Conservation (phyloP, 306 rosid species). For the Vigna angularis region DNA sequence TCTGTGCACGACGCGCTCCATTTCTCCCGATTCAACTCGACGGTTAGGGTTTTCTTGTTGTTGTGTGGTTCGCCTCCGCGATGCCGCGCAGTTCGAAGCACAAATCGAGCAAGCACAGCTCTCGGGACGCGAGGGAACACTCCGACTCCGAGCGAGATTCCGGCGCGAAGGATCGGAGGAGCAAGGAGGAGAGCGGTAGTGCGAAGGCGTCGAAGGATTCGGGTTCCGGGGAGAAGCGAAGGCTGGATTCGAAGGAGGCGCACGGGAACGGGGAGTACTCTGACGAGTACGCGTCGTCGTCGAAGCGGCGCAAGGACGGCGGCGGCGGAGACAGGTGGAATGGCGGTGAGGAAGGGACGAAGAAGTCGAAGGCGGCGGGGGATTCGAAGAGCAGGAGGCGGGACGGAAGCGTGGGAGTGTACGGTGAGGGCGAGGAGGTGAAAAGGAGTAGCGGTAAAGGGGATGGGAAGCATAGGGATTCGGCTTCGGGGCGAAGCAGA, state of each 20-base stretch:
- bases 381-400: slow-evolving; percentile 84
- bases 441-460: slow-evolving; percentile 77
- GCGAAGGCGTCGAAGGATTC: slow-evolving; percentile 69
- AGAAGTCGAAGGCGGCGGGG: slow-evolving; percentile 64
- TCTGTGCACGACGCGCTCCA: slow-evolving; percentile 30
- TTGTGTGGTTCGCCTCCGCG: slow-evolving; percentile 47
- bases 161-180: slow-evolving; percentile 77
- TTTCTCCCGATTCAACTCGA: slow-evolving; percentile 32
- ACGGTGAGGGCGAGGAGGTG: slow-evolving; percentile 71
- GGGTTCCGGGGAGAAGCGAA: slow-evolving; percentile 76
- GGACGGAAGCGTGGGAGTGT: slow-evolving; percentile 71
- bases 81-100: slow-evolving; percentile 99
- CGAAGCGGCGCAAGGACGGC: slow-evolving; percentile 87
- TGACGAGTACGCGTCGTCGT: slow-evolving; percentile 73
- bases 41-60: slow-evolving; percentile 53
- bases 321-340: slow-evolving; percentile 93
- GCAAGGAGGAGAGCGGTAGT: slow-evolving; percentile 60
- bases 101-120: slow-evolving; percentile 92
- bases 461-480: slow-evolving; percentile 88
- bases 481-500: slow-evolving; percentile 55
- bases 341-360: slow-evolving; percentile 79
- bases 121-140: slow-evolving; percentile 76
- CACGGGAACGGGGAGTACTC: slow-evolving; percentile 75
- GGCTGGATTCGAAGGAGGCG: slow-evolving; percentile 74
- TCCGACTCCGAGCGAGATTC: slow-evolving; percentile 95